These are phyloP conservation scores for Trichophyton equinum DNA, from an alignment of 2,329 filamentous ascomycete genomes.

Conservation along the genomic window DNA sequence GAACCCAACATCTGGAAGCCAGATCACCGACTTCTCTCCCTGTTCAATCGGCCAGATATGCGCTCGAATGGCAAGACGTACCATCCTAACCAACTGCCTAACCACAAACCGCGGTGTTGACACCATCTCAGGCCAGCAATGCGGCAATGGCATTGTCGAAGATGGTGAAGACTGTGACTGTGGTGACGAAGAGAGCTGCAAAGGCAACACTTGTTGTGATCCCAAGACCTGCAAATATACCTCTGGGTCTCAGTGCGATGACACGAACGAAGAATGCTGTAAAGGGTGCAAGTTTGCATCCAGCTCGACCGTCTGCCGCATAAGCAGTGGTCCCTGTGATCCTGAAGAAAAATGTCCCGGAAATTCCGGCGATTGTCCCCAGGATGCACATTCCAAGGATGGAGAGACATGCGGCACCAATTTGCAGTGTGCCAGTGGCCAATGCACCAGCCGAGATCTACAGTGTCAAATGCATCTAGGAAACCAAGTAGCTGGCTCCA, in stretches of 20 bases:
- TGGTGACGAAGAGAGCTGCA: slow-evolving; percentile 62
- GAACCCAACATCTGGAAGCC: slow-evolving; percentile 72
- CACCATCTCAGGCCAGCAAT: slow-evolving; percentile 71
- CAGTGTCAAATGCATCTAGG: slow-evolving; percentile 84
- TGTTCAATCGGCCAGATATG: slow-evolving; percentile 93
- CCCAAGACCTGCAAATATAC: slow-evolving; percentile 76
- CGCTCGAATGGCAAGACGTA: slow-evolving; percentile 64
- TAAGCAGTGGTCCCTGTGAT: slow-evolving; percentile 70
- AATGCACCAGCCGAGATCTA: slow-evolving; percentile 82
- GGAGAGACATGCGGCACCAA: slow-evolving; percentile 55
- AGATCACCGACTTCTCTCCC: slow-evolving; percentile 68
- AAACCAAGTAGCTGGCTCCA: slow-evolving; percentile 56
- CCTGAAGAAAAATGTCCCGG: slow-evolving; percentile 74
- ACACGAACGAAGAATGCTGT: slow-evolving; percentile 39
- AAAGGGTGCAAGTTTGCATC: slow-evolving; percentile 33
- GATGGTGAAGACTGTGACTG: slow-evolving; percentile 92
- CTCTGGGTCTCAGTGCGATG: slow-evolving; percentile 58
- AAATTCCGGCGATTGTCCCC: slow-evolving; percentile 57
- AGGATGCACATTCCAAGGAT: slow-evolving; percentile 56
- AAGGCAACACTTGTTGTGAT: slow-evolving; percentile 69
- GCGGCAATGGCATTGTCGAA: slow-evolving; percentile 96
- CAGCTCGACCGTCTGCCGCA: slow-evolving; percentile 62
- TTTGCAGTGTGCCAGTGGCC: slow-evolving; percentile 74
- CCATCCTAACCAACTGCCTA: slow-evolving; percentile 64
- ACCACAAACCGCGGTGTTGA: slow-evolving; percentile 73